Evolutionary conservation across 2,329 filamentous ascomycete genomes (phyloP).

Genomic region (Fusarium sp.): DNA sequence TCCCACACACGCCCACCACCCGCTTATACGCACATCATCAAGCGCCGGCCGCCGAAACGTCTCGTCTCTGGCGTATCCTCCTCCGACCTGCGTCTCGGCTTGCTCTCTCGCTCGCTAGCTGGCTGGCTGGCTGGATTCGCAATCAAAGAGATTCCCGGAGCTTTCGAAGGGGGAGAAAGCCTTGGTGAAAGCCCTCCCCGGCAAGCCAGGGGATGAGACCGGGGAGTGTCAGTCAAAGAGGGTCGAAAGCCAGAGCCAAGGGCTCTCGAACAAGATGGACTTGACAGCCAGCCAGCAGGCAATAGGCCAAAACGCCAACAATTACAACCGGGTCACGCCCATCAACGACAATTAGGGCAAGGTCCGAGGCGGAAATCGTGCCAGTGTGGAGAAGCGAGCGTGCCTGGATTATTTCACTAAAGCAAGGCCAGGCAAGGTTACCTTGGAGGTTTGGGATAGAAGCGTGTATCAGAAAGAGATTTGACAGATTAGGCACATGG

Average conservation of each 20-base stretch:
- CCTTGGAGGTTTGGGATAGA: conserved; percentile 32
- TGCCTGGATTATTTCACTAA: conserved; percentile 59
- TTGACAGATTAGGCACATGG: conserved; percentile 39
- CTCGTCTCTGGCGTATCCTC: conserved; percentile 15
- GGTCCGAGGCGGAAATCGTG: conserved; percentile 36
- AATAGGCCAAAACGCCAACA: conserved; percentile 25
- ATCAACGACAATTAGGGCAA: conserved; percentile 37
- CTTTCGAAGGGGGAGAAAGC: not conserved
- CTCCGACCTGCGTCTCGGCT: conserved; percentile 34
- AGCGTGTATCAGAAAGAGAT: conserved; percentile 59
- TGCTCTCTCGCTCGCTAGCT: not conserved
- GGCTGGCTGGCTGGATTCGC: not conserved
- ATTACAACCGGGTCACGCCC: conserved; percentile 25
- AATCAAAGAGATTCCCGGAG: not conserved
- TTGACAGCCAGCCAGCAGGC: conserved; percentile 7
- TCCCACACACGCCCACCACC: conserved; percentile 38
- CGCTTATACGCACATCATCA: conserved; percentile 45
- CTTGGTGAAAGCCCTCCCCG: conserved; percentile 23
- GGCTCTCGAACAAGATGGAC: conserved; percentile 6
- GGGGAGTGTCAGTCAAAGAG: conserved; percentile 13
- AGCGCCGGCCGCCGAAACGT: conserved; percentile 42
- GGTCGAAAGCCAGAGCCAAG: conserved; percentile 22
- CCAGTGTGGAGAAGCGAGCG: conserved; percentile 56
- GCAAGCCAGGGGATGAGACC: conserved; percentile 21
- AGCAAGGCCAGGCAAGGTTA: conserved; percentile 22